Conservation (phyloP, 305 asterid species). For the Rubia peregrina region DNA sequence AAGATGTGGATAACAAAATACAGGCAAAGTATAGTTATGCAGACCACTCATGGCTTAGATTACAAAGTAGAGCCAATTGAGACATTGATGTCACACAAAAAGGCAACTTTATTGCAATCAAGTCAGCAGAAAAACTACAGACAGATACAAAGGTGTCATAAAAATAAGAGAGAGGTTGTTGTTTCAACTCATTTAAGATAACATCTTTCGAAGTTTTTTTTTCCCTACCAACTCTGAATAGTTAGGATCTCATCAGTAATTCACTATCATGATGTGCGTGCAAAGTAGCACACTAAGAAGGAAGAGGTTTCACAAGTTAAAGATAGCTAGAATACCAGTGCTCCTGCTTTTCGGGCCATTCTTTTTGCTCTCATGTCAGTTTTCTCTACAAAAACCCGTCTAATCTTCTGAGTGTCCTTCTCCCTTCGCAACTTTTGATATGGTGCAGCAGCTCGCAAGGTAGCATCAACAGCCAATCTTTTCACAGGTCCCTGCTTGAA, state of each 20-base stretch:
- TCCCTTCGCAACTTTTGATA: conserved; percentile 95
- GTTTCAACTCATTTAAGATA: neutral
- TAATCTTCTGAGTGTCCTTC: conserved; percentile 58
- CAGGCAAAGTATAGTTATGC: neutral
- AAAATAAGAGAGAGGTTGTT: neutral
- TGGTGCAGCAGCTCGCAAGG: conserved; percentile 99
- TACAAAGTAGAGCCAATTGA: neutral
- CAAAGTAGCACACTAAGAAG: conserved; percentile 1
- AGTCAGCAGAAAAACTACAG: neutral
- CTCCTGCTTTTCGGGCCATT: conserved; percentile 99
- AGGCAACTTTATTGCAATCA: neutral
- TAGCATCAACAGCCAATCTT: conserved; percentile 99
- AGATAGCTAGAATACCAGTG: conserved; percentile 51
- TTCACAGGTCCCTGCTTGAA: conserved; percentile 82
- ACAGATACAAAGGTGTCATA: neutral
- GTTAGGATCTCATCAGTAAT: neutral
- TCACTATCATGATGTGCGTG: neutral
- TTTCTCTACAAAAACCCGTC: conserved; percentile 89
- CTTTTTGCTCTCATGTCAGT: conserved; percentile 98
- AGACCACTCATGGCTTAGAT: neutral
- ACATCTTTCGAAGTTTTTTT: neutral
- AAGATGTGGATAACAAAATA: neutral
- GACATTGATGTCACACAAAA: neutral
- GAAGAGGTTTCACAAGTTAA: neutral
- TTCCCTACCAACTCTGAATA: neutral